A percentile compares a stretch with the other conserved stretches of the same genome.
These are phyloP conservation scores for Populus hybrid DNA, from an alignment of 441 rosid species.

Conservation along the genomic window DNA sequence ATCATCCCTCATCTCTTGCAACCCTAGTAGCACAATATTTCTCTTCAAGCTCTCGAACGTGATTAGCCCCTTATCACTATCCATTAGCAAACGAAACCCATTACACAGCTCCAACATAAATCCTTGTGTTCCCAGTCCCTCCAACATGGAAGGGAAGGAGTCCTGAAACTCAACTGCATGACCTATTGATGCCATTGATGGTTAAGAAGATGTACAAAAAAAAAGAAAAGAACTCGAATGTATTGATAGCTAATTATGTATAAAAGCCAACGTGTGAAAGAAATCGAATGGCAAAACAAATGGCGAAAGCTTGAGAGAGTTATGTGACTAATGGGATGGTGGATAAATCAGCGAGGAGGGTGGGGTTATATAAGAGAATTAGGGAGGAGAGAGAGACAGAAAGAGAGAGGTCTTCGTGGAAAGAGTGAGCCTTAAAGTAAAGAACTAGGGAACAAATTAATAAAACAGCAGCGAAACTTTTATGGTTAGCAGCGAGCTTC, in stretches of 20 bases:
- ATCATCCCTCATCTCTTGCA: constrained; percentile 46
- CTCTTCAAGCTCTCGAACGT: constrained; percentile 56
- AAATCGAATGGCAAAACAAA: background rate
- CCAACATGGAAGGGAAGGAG: constrained; percentile 49
- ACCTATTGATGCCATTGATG: constrained; percentile 20
- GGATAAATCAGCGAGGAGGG: constrained; percentile 6
- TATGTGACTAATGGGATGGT: background rate
- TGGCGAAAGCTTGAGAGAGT: constrained; percentile 2
- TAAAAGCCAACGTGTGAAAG: background rate
- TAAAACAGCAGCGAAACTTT: background rate
- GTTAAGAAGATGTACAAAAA: too few species aligned
- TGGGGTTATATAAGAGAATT: constrained; percentile 30
- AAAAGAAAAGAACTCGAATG: background rate
- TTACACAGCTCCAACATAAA: constrained; percentile 49
- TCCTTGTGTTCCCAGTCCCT: constrained; percentile 51
- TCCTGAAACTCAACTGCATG: constrained; percentile 30
- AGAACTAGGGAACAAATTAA: background rate
- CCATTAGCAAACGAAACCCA: constrained; percentile 58
- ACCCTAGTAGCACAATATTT: constrained; percentile 43
- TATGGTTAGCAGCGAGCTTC: constrained; percentile 26
- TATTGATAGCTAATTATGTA: background rate
- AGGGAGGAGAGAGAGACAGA: constrained; percentile 13
- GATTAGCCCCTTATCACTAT: constrained; percentile 44
- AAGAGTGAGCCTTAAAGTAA: constrained; percentile 26
- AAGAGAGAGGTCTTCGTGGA: constrained; percentile 36